These are phyloP conservation scores for Neofusicoccum sp. DNA, from an alignment of 2,329 filamentous ascomycete genomes.

Conservation along the genomic window DNA sequence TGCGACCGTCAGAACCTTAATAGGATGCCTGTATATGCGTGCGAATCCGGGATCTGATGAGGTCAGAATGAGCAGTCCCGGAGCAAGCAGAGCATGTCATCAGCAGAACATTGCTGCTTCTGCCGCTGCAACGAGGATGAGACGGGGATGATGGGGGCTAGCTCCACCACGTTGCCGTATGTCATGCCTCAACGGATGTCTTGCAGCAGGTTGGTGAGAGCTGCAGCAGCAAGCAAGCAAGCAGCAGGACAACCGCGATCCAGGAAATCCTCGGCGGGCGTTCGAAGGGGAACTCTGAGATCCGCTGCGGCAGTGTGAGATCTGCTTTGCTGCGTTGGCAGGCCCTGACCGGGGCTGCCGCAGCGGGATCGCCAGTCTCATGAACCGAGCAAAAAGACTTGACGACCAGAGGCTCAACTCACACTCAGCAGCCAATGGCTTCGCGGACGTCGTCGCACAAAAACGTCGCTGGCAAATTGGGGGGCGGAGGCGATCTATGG, in stretches of 20 bases:
- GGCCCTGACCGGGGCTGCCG: background rate
- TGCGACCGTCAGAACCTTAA: slow-evolving; percentile 6
- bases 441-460: slow-evolving; percentile 1
- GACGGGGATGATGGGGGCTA: background rate
- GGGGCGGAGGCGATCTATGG: background rate
- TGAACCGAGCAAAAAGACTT: slow-evolving; percentile 7
- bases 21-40: background rate
- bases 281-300: background rate
- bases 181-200: background rate
- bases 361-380: slow-evolving; percentile 7
- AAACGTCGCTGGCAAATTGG: slow-evolving; percentile 15
- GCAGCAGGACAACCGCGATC: background rate
- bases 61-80: background rate
- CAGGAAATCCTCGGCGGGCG: background rate
- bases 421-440: background rate
- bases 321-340: slow-evolving; percentile 3
- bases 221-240: background rate
- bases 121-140: background rate
- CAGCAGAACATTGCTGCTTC: background rate
- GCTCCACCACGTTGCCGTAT: background rate
- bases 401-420: background rate
- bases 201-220: background rate
- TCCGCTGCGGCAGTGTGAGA: background rate
- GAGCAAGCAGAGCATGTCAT: background rate
- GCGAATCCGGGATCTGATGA: slow-evolving; percentile 1